phyloP scores from a whole-genome alignment of 2,329 filamentous ascomycete genomes.

The Fusarium bulbicola region DNA sequence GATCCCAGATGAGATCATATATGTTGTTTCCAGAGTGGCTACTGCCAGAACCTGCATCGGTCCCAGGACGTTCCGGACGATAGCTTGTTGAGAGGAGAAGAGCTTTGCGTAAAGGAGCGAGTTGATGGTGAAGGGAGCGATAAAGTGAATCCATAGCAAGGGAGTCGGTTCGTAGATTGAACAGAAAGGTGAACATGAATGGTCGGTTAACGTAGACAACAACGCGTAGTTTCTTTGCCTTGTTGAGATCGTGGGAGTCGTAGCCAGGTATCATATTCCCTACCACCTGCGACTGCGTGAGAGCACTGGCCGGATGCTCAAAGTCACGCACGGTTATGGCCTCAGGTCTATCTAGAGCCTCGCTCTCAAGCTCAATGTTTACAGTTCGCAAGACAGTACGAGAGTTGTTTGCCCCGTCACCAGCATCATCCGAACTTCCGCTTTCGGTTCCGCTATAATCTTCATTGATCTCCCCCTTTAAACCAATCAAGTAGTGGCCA shows the following conservation, averaged over 20 bases:
- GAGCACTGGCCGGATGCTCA: constrained; percentile 46
- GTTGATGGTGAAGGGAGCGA: constrained; percentile 67
- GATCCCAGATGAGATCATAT: constrained; percentile 72
- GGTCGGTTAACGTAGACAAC: constrained; percentile 78
- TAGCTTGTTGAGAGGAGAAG: constrained; percentile 66
- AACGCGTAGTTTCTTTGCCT: constrained; percentile 68
- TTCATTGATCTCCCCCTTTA: constrained; percentile 71
- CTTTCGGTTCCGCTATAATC: constrained; percentile 45
- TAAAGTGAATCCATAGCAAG: constrained; percentile 66
- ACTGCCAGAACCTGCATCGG: constrained; percentile 41
- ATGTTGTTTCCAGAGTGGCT: constrained; percentile 51
- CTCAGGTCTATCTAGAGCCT: constrained; percentile 52
- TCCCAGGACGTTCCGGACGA: constrained; percentile 57
- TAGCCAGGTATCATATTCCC: constrained; percentile 47
- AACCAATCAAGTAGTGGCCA: constrained; percentile 72
- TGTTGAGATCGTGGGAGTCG: constrained; percentile 60
- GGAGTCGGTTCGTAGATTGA: constrained; percentile 65
- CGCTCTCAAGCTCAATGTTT: constrained; percentile 68
- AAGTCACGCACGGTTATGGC: constrained; percentile 58
- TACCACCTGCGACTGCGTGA: constrained; percentile 47
- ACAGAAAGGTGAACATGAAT: constrained; percentile 82
- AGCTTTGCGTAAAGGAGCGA: constrained; percentile 66
- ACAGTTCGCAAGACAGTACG: constrained; percentile 72
- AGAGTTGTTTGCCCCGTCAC: constrained; percentile 53
- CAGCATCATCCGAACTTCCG: constrained; percentile 44